Base-by-base conservation (phyloP, 495 filamentous ascomycete species). In the Aspergillus affinis region DNA sequence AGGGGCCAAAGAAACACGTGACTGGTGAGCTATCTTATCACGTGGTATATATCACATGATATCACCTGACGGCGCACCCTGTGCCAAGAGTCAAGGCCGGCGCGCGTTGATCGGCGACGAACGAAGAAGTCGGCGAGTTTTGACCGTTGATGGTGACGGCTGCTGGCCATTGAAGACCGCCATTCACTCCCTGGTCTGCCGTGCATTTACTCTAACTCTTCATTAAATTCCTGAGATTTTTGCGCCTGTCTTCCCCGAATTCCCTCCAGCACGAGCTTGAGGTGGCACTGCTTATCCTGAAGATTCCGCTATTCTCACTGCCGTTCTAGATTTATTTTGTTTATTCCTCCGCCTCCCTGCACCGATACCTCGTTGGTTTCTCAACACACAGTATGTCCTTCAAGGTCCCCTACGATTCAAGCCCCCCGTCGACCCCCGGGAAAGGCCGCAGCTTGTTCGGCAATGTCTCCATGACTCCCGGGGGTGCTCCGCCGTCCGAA, bases 391-490 rank as follows among this genome's bases (percentile, higher is more conserved):
- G 61, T 21, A 79, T 79, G 77, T 65, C 70, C 8, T 81, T 78
- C 63, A 60, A 73, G 56, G 66, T 76, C 17, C 70, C 74, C 10
- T 72, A 68, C 54, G 73, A 74, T 17, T 69, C 75, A 6, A 75
- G 70, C 19, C 67, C 72, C 5, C 75, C 77, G 3, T 70, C 72
- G 46, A 81, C 78, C 0, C 78, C 78, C 12, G 74, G 70, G n/a
- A 78, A 76, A 58, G 66, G 66, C 21, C 75, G 73, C 51, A 74
- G 73, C 54, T 63, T 76, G 17, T 72, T 77, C 58, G 71, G 73
- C 55, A 73, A 86, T 67, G 80, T 85, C 32, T 92, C 92, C 0
- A 93, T 88, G 1, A 93, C 91, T 20, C 91, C 92, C 48, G 85
- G 86, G 26, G 90, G 86, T 10, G 85, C 83, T 51, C 91, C 91